phyloP scores from a whole-genome alignment of 352 stramenopile species.

The Globisporangium parvum region DNA sequence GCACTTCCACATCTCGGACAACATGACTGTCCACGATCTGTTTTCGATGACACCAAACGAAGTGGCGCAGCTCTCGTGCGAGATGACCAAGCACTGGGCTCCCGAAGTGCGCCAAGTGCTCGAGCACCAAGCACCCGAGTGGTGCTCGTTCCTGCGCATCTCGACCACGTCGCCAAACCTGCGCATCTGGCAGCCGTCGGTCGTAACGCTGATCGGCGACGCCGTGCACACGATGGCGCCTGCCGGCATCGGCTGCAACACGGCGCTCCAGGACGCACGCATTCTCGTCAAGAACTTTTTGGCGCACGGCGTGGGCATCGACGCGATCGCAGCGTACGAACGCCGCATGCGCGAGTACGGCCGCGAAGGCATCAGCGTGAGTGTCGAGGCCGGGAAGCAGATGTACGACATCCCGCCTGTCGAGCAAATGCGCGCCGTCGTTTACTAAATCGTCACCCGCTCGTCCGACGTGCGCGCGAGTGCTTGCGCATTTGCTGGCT shows the following conservation, averaged over 20 bases:
- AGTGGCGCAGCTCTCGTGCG: conserved; percentile 37
- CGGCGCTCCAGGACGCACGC: conserved; percentile 43
- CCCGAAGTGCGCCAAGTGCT: conserved; percentile 38
- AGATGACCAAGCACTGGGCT: conserved; percentile 47
- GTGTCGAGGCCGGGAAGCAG: conserved; percentile 31
- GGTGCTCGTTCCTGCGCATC: conserved; percentile 53
- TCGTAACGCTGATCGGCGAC: conserved; percentile 52
- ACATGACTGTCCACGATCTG: conserved; percentile 27
- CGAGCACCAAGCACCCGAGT: conserved; percentile 33
- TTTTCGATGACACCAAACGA: conserved; percentile 38
- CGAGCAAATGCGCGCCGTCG: conserved; percentile 38
- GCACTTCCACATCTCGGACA: conserved; percentile 30
- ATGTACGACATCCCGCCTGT: conserved; percentile 42
- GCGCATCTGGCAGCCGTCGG: conserved; percentile 30
- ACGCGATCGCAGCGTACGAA: conserved; percentile 50
- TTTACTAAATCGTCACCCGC: conserved; percentile 16
- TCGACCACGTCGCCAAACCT: conserved; percentile 55
- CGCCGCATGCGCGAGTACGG: conserved; percentile 43
- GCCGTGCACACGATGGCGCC: conserved; percentile 60
- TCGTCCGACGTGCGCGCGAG: no score
- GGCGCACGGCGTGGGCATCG: conserved; percentile 32
- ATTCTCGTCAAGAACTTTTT: conserved; percentile 40
- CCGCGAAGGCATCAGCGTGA: conserved; percentile 31
- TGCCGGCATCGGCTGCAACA: conserved; percentile 48
- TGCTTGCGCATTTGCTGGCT: no score